Conservation (phyloP, 78 protist species). For the Cavenderia fasciculata region DNA sequence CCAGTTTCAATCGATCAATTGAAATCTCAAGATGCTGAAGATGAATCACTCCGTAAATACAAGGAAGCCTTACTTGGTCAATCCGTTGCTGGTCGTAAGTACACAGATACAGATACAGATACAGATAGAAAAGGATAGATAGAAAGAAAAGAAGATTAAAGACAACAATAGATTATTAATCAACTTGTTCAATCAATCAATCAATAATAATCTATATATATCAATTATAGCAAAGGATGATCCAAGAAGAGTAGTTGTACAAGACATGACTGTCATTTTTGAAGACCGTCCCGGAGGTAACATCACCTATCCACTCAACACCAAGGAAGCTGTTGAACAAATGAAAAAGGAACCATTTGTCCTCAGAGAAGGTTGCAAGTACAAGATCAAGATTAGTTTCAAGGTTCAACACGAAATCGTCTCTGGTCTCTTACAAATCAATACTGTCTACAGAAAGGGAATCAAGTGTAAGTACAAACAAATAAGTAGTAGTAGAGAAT, state of each 20-base stretch:
- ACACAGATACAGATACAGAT: too few species aligned
- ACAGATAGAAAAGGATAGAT: too few species aligned
- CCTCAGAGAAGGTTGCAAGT: slow-evolving; percentile 84
- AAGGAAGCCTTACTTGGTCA: slow-evolving; percentile 69
- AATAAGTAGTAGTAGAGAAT: too few species aligned
- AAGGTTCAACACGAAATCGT: slow-evolving; percentile 87
- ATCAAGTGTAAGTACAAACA: slow-evolving; percentile 46
- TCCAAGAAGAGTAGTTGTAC: slow-evolving; percentile 77
- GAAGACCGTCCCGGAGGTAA: slow-evolving; percentile 79
- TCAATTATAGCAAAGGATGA: slow-evolving; percentile 59
- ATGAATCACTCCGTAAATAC: slow-evolving; percentile 86
- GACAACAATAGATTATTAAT: too few species aligned
- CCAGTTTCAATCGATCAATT: slow-evolving; percentile 66
- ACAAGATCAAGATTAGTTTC: slow-evolving; percentile 81
- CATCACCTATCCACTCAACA: slow-evolving; percentile 47
- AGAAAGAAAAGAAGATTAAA: too few species aligned
- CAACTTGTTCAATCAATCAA: too few species aligned
- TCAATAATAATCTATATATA: background rate
- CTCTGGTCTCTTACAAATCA: slow-evolving; percentile 86
- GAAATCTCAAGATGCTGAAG: slow-evolving; percentile 78
- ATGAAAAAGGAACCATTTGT: slow-evolving; percentile 75
- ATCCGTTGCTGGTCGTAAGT: slow-evolving; percentile 40
- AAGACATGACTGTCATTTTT: slow-evolving; percentile 70
- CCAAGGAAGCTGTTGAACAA: slow-evolving; percentile 28
- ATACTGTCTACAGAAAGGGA: slow-evolving; percentile 80